Base-by-base conservation (phyloP, 306 rosid genomes). In the Adenanthera pavonina region DNA sequence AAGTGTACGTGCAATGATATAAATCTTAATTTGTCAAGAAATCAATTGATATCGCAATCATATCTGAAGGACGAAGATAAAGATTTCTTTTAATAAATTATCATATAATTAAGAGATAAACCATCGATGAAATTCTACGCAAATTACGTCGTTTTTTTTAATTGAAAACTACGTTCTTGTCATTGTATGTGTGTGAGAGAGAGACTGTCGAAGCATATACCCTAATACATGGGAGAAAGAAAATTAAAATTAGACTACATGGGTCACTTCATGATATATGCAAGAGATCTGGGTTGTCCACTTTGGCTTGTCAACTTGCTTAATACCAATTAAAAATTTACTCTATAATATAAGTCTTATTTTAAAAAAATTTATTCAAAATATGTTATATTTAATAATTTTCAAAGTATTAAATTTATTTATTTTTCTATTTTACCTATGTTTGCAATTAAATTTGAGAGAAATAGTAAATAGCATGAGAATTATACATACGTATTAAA, bases 251-350 rank as follows among this genome's bases (percentile, higher is more conserved):
- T 0, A 59, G 25, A 36, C 10, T 59, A 59, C 36, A 61, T 61
- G 33, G 1, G 68, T 67, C 25, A 17, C 49, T 17, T 67, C 30
- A 40, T 38, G 33, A 17, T 25, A 25, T 25, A 25, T 38, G 49
- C 11, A 40, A 38, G 40, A 40, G 4, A 67, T 40, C 3, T 2
- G 3, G 49, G 49, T 67, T 40, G 0, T 13, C 49, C 15, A 15
- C 13, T 53, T 65, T 46, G 16, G 34, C 38, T 56, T 54, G 80
- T 78, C 60, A 65, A 86, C 73, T 74, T 41, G 78, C 40, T 2
- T 25, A 25, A 25, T 1, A 25, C 30, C 30, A 25, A 25, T 1
- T 25, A 25, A 25, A 25, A 25, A 25, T 25, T 25, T 25, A 25
- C 30, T 25, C 1, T 25, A 25, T 25, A 25, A 1, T 25, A 25